phyloP scores from a whole-genome alignment of 768 basidiomycete genomes.

The Rhodotorula paludigena region DNA sequence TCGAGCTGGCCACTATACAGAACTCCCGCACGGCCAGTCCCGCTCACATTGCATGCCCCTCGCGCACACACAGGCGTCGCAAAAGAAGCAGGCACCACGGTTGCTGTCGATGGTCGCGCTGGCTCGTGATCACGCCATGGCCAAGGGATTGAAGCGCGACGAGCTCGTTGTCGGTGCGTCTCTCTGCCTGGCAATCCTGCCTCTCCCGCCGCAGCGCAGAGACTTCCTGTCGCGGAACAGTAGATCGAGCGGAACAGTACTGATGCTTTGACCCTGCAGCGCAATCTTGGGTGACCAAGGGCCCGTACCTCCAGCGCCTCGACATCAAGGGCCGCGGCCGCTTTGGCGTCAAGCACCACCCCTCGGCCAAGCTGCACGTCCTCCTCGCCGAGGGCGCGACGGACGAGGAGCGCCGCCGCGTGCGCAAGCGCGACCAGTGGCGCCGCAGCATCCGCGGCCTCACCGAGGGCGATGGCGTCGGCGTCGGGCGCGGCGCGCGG shows the following conservation, averaged over 20 bases:
- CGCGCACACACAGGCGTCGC: slow-evolving; percentile 50
- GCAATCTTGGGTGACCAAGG: slow-evolving; percentile 92
- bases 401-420: slow-evolving; percentile 59
- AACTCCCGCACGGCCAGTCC: background rate
- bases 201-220: background rate
- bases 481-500: background rate
- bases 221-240: background rate
- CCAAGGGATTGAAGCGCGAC: slow-evolving; percentile 66
- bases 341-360: slow-evolving; percentile 69
- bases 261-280: slow-evolving; percentile 52
- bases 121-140: slow-evolving; percentile 78
- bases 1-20: too few species aligned
- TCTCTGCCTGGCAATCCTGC: background rate
- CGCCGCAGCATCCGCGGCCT: slow-evolving; percentile 25
- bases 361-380: slow-evolving; percentile 40
- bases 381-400: slow-evolving; percentile 40
- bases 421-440: slow-evolving; percentile 41
- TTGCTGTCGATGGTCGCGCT: slow-evolving; percentile 83
- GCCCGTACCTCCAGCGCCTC: slow-evolving; percentile 60
- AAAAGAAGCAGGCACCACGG: slow-evolving; percentile 79
- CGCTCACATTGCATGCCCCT: background rate
- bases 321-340: slow-evolving; percentile 81
- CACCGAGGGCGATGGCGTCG: slow-evolving; percentile 25
- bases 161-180: slow-evolving; percentile 77
- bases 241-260: background rate